phyloP scores from a whole-genome alignment of 805 yeast species.

The Nakazawaea wickerhamii region DNA sequence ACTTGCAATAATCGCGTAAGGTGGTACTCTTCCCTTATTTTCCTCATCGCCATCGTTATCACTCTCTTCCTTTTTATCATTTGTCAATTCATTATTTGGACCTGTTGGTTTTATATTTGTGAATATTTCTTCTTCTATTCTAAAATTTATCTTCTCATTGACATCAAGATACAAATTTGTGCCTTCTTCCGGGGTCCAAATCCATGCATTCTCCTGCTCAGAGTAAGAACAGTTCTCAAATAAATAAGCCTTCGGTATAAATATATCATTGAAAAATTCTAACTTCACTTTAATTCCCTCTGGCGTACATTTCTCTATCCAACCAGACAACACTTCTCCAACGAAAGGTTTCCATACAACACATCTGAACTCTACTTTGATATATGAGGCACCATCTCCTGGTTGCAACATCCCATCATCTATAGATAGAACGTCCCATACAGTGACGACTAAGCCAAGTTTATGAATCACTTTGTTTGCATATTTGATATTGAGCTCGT shows the following conservation, averaged over 20 bases:
- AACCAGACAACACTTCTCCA: conserved; percentile 89
- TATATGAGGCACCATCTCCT: conserved; percentile 88
- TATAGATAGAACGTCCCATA: conserved; percentile 78
- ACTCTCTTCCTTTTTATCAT: conserved; percentile 21
- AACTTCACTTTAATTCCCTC: conserved; percentile 83
- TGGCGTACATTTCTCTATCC: conserved; percentile 82
- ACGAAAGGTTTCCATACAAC: conserved; percentile 90
- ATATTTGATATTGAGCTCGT: conserved; percentile 79
- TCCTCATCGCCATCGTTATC: conserved; percentile 28
- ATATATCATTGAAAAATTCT: conserved; percentile 89
- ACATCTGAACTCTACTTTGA: conserved; percentile 68
- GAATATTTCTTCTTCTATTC: conserved; percentile 86
- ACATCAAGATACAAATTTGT: conserved; percentile 78
- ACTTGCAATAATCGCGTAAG: conserved; percentile 81
- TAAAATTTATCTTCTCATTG: conserved; percentile 85
- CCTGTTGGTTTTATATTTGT: conserved; percentile 77
- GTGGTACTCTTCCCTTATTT: conserved; percentile 48
- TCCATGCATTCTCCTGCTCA: conserved; percentile 87
- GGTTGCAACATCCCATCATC: conserved; percentile 89
- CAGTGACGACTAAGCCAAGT: conserved; percentile 76
- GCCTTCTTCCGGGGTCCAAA: conserved; percentile 75
- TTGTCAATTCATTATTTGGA: conserved; percentile 46
- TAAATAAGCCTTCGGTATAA: conserved; percentile 75
- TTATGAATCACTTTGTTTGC: conserved; percentile 81
- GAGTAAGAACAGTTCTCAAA: conserved; percentile 50